Percentiles rank a stretch among this genome's conserved stretches.
Conservation (phyloP, 2,329 filamentous ascomycete species). For the Arthrobotrys sphaeroides region DNA sequence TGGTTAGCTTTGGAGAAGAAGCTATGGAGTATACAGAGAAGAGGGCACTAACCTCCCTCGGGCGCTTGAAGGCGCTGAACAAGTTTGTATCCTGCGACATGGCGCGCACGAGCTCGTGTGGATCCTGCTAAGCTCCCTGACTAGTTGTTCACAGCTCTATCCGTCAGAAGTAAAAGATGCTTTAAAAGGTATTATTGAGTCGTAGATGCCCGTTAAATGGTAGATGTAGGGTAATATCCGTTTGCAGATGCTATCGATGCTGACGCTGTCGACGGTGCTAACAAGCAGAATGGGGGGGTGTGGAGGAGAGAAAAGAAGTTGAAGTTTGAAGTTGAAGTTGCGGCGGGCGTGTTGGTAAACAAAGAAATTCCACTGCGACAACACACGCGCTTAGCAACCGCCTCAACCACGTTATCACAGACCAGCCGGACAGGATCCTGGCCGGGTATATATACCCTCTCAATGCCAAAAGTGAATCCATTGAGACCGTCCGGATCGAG, state of each 20-base stretch:
- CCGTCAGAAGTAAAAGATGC: neutral
- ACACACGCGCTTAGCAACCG: conserved; percentile 48
- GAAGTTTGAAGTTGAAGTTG: neutral
- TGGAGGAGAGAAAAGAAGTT: neutral
- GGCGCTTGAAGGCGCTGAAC: conserved; percentile 58
- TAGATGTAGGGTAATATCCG: neutral
- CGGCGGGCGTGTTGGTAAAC: conserved; percentile 36
- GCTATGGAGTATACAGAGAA: conserved; percentile 9
- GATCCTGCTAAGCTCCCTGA: conserved; percentile 1
- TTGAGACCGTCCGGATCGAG: neutral
- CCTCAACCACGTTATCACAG: neutral
- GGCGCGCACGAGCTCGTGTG: conserved; percentile 27
- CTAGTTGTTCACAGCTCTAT: neutral
- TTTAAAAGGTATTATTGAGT: neutral
- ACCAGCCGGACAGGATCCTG: neutral
- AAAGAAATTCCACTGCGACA: conserved; percentile 29
- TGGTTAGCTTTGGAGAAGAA: conserved; percentile 55
- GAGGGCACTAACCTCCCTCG: conserved; percentile 55
- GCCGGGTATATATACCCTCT: neutral
- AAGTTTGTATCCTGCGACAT: conserved; percentile 57
- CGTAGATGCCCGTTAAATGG: neutral
- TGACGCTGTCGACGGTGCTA: neutral
- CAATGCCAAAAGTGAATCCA: neutral
- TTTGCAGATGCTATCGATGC: neutral
- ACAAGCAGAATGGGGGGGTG: neutral